Percentiles rank a stretch among this genome's conserved stretches.
phyloP scores from a whole-genome alignment of 192 early-diverging fungal species.

The Mortierella hygrophila region DNA sequence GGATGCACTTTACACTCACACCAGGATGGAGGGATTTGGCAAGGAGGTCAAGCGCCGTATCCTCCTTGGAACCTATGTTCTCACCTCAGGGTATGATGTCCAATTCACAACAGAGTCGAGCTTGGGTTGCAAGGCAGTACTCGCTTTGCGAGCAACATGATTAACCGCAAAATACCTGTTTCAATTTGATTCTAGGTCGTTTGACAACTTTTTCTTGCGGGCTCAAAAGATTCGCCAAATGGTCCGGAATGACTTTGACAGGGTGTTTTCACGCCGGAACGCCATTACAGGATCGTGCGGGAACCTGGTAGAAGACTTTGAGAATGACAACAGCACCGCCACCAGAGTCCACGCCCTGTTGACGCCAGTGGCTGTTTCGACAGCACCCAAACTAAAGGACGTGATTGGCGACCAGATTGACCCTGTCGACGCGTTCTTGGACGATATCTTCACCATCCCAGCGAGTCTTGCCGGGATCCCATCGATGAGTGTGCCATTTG shows the following conservation, averaged over 20 bases:
- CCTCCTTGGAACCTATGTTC: conserved; percentile 87
- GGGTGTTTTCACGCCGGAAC: conserved; percentile 76
- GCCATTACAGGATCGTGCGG: conserved; percentile 44
- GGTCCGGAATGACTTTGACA: conserved; percentile 84
- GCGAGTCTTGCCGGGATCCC: conserved; percentile 88
- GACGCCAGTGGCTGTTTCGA: conserved; percentile 81
- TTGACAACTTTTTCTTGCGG: conserved; percentile 78
- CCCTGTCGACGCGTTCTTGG: conserved; percentile 74
- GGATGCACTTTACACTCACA: conserved; percentile 67
- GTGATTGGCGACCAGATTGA: conserved; percentile 33
- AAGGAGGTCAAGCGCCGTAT: conserved; percentile 86
- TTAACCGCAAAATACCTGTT: no score
- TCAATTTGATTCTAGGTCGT: conserved; percentile 60
- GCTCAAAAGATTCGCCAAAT: conserved; percentile 87
- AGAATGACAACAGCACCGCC: background rate
- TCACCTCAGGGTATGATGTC: conserved; percentile 74
- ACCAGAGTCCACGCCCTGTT: conserved; percentile 78
- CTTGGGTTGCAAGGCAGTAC: background rate
- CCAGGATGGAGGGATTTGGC: conserved; percentile 81
- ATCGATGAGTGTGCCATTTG: conserved; percentile 76
- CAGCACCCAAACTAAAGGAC: conserved; percentile 72
- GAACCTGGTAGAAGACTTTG: background rate
- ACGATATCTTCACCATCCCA: conserved; percentile 93
- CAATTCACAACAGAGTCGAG: background rate
- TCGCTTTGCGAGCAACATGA: conserved; percentile 3